Evolutionary conservation across 2,329 filamentous ascomycete species (phyloP).

Genomic region (Fusarium odoratissimum): DNA sequence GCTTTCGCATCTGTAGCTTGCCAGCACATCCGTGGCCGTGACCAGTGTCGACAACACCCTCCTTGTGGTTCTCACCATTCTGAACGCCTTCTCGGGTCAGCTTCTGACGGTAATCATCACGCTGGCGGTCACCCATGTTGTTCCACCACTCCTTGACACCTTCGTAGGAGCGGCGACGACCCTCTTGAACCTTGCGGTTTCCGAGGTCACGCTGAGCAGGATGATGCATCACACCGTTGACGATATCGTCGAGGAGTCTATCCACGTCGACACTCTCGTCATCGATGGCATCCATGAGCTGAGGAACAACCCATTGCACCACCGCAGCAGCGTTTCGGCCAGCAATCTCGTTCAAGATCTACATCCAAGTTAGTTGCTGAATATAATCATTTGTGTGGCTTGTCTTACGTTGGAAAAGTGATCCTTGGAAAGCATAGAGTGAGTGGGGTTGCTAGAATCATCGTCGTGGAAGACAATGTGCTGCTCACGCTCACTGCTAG

Average conservation of each 20-base stretch:
- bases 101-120: conserved; percentile 76
- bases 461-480: conserved; percentile 88
- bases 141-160: conserved; percentile 87
- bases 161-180: conserved; percentile 81
- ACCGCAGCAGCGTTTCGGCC: conserved; percentile 84
- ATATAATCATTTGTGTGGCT: background rate
- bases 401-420: conserved; percentile 83
- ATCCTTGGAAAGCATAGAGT: conserved; percentile 96
- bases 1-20: conserved; percentile 82
- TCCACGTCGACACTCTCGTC: conserved; percentile 77
- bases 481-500: conserved; percentile 85
- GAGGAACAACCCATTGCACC: conserved; percentile 87
- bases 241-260: conserved; percentile 78
- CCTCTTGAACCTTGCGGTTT: conserved; percentile 76
- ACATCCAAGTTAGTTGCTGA: background rate
- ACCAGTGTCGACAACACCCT: conserved; percentile 84
- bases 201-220: conserved; percentile 80
- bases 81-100: conserved; percentile 83
- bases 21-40: conserved; percentile 86
- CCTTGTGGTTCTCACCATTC: conserved; percentile 85
- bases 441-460: conserved; percentile 81
- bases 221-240: conserved; percentile 87
- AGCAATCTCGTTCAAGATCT: conserved; percentile 87
- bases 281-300: conserved; percentile 90
- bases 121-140: conserved; percentile 69